Evolutionary conservation across 75 land plant species (phyloP), one percentile per base, ranked within the genome.

Genomic region (Picea glauca): DNA sequence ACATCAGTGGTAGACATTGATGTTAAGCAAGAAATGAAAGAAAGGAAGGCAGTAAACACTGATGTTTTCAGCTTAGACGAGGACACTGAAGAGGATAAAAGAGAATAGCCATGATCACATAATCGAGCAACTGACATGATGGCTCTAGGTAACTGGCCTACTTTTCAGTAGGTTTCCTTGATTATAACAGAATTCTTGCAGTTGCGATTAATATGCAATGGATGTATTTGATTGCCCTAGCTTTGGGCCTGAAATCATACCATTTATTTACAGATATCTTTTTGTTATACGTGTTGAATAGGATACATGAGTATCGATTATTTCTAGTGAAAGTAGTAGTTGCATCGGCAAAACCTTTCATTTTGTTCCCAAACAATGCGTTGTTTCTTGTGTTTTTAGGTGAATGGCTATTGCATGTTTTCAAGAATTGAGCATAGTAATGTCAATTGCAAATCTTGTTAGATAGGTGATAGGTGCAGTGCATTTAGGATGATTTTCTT

Each of bases 81-180:
- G 43, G 86, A 90, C 57, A 57, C 72, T 5, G 93, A 90, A 82
- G 93, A 91, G 80, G 92, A 91, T 33, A 91, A 91, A 62, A 89
- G 84, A 66, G 92, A 87, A 56, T 91, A 76, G 77, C 31, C 12
- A 18, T 8, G 12, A 63, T n/a, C 65, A 63, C 62, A 75, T n/a
- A 23, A 40, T 70, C 40, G 23, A 70, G 50, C n/a, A 17, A 43
- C 23, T 20, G 20, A n/a, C 43, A 32, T 40, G 50, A 18, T 43
- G 56, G 54, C 40, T 40, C 50, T 20, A 20, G n/a, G 23, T 70
- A 70, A 40, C 70, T 17, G n/a, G 70, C 50, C 23, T 46, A 18
- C 9, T 70, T 12, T 70, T 70, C 17, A 20, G 54, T 70, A 43
- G 50, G 74, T 13, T 17, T 70, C 74, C 50, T 70, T 70, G 74